A percentile compares a stretch with the other conserved stretches of the same genome.
These are phyloP conservation scores for Beauveria sp. DNA, from an alignment of 2,329 filamentous ascomycete genomes.

Conservation along the genomic window DNA sequence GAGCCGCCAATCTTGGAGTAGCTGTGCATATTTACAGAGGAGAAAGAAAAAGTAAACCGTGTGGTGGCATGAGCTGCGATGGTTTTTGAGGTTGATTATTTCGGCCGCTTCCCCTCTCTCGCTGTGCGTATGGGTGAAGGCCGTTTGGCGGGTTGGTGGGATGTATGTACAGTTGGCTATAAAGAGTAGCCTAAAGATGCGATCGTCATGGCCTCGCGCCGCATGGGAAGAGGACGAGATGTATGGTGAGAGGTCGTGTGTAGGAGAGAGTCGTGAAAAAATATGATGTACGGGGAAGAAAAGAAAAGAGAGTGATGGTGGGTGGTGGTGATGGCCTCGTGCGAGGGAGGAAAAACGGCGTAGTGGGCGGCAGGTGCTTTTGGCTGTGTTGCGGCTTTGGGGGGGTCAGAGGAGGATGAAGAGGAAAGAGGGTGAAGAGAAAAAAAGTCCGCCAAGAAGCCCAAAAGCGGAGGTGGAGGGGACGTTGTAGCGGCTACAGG, in stretches of 20 bases:
- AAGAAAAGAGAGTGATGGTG: not conserved
- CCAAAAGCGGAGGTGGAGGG: not conserved
- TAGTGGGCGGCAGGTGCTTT: not conserved
- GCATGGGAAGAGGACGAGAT: not conserved
- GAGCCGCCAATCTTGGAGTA: constrained; percentile 10
- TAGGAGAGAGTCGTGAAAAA: not conserved
- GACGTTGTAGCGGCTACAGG: not conserved
- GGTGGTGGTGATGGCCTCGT: constrained; percentile 9
- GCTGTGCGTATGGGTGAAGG: not conserved
- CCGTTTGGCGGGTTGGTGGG: not conserved
- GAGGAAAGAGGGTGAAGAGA: not conserved
- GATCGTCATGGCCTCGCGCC: not conserved
- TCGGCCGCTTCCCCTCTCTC: not conserved
- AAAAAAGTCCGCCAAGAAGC: not conserved
- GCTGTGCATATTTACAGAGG: constrained; percentile 8
- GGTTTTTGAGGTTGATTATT: not conserved
- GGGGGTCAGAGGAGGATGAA: not conserved
- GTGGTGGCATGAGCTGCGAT: not conserved
- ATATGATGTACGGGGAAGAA: not conserved
- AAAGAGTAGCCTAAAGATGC: not conserved
- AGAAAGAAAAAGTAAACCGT: not conserved
- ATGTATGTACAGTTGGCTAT: not conserved
- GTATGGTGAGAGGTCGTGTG: not conserved
- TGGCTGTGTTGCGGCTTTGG: not conserved
- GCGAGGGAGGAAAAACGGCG: not conserved